Percentiles rank a stretch among this genome's conserved stretches.
Evolutionary conservation across 345 rosid species (phyloP).

Genomic region (Dipteronia sinensis): DNA sequence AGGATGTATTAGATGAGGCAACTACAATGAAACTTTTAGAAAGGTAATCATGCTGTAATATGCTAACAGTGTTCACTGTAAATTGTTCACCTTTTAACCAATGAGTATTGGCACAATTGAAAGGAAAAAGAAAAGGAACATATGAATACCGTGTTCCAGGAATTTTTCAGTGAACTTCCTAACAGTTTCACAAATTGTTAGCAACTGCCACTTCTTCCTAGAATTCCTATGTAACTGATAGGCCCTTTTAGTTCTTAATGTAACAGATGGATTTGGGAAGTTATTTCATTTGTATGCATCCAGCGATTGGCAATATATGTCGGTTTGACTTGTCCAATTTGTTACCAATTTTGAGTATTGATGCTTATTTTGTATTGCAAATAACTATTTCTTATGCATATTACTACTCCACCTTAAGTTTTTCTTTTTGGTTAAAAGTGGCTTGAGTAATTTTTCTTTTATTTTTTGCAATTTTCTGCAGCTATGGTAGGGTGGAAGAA

Average conservation of each 20-base stretch:
- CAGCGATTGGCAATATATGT: neutral
- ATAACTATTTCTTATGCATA: neutral
- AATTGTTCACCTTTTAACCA: conserved; percentile 8
- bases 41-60: conserved; percentile 51
- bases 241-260: neutral
- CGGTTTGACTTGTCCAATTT: neutral
- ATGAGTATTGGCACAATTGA: neutral
- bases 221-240: conserved; percentile 6
- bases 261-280: neutral
- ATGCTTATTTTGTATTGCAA: neutral
- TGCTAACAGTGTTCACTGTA: neutral
- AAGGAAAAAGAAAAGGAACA: neutral
- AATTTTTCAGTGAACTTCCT: neutral
- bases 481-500: conserved; percentile 97
- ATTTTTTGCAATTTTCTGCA: conserved; percentile 45
- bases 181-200: neutral
- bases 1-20: conserved; percentile 96
- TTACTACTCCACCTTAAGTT: neutral
- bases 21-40: conserved; percentile 97
- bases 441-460: conserved; percentile 9
- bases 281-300: neutral
- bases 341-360: neutral
- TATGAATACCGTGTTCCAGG: neutral
- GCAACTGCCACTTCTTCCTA: neutral
- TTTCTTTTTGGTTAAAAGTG: conserved; percentile 7